Base-by-base conservation (phyloP, 2,329 filamentous ascomycete genomes). In the Emmonsiellopsis sp. region DNA sequence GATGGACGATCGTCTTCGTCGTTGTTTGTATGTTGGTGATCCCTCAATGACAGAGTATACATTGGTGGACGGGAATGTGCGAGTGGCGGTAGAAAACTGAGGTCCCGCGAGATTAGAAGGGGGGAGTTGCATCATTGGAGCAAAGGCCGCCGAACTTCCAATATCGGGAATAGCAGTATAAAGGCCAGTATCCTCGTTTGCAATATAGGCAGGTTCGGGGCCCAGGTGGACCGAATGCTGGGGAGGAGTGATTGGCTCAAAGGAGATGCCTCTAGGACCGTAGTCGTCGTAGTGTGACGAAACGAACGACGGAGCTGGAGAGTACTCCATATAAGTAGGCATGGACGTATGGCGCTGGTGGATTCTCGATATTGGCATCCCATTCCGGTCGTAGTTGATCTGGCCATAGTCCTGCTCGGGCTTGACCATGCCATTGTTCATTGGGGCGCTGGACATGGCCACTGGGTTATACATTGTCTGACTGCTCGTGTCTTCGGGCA, bases 271-370 rank as follows among this genome's bases (percentile, higher is more conserved):
- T 54, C 93, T 87, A 68, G 91, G 92, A 81, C 89, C 95, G 77
- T 96, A 98, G 69, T 97, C 92, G 68, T 97, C 93, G 64, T 92
- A 95, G 65, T 96, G 91, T 1, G 93, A 97, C n/a, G 93, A 97
- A 51, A 95, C 91, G 65, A 97, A 97, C 1, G 93, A 97, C 2
- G 93, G 93, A 0, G 93, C 93, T 51, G 93, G 93, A 13, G 93
- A 98, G 76, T 97, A 98, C 72, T 98, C 93, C 70, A 97, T 85
- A 69, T 95, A 98, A 17, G 90, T 87, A 49, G 93, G 93, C 90
- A 98, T 96, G n/a, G 93, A 98, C 57, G 91, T 87, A 73, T 97
- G 92, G 54, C 93, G 86, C 70, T 95, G 88, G 73, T 95, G 90
- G 51, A 85, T 78, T 65, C 91, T 87, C 42, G 83, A 79, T 58